Base-by-base conservation (phyloP, 768 basidiomycete genomes). In the Trametes gibbosa region DNA sequence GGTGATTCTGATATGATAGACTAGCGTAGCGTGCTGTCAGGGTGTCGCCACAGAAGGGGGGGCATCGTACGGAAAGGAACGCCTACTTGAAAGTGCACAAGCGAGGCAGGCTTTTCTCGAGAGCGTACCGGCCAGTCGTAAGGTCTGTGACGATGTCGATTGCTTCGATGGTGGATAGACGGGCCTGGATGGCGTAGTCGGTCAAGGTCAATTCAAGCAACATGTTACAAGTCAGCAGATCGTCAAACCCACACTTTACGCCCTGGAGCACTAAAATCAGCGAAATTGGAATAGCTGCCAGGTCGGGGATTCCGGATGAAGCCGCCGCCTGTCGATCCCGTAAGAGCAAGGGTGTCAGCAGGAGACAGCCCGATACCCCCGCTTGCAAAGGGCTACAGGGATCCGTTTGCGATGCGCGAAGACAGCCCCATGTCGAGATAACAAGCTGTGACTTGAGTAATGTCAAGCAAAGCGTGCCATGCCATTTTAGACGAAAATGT, bases 51-150 rank as follows among this genome's bases (percentile, higher is more conserved):
- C 5, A 52, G 17, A 17, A 52, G 39, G 24, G 41, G 25, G 4
- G 50, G 39, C 39, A 52, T 52, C n/a, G 50, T 52, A 52, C 2
- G 50, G 50, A 25, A 37, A 52, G 10, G 39, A 17, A 8, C 17
- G 40, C 39, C 50, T 40, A 5, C 39, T 19, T 8, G 50, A 41
- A 7, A 17, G 37, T 12, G 50, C 50, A 17, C 55, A 56, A 10
- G 55, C 55, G 2, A 56, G 39, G 7, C 48, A 27, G 25, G 55
- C 55, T n/a, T n/a, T n/a, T n/a, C n/a, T n/a, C n/a, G 37, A 56
- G 34, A 6, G 47, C 37, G 27, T 40, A 48, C n/a, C 39, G 46
- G 16, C 14, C 47, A 19, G 46, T 25, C 16, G 47, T n/a, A 19
- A 12, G 35, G 9, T 25, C 19, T 2, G 47, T 48, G 37, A 5